Conservation (phyloP, 257 asterid species). For the Solanum virginianum region DNA sequence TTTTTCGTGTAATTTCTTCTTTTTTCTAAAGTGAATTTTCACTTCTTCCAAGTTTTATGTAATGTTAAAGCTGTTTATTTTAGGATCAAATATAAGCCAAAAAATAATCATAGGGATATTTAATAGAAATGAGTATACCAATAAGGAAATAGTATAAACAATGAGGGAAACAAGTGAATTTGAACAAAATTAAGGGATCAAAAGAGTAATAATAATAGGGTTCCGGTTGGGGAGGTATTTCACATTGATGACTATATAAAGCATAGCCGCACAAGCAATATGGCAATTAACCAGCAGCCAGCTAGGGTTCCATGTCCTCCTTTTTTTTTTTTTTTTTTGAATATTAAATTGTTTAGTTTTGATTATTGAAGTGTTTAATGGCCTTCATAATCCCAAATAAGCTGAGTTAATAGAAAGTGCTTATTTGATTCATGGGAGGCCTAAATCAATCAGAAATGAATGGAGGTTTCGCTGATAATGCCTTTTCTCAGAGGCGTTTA, state of each 20-base stretch:
- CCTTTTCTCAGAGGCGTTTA: conserved; percentile 47
- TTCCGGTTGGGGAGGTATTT: neutral
- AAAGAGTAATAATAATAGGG: neutral
- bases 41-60: too few relatives aligned
- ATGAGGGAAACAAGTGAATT: neutral
- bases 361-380: neutral
- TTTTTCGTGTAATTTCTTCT: too few relatives aligned
- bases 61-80: too few relatives aligned
- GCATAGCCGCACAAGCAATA: neutral
- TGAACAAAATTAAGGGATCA: neutral
- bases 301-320: neutral
- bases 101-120: too few relatives aligned
- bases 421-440: conserved; percentile 95
- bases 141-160: neutral
- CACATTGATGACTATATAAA: neutral
- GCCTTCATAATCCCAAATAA: conserved; percentile 90
- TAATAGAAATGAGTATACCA: neutral
- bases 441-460: conserved; percentile 24
- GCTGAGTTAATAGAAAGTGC: conserved; percentile 28
- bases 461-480: conserved; percentile 88
- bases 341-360: neutral
- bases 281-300: neutral
- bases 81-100: too few relatives aligned
- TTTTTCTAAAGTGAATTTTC: neutral
- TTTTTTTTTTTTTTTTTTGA: neutral